These are phyloP conservation scores for Diplodia sapinea DNA, from an alignment of 2,329 filamentous ascomycete genomes.

Conservation along the genomic window DNA sequence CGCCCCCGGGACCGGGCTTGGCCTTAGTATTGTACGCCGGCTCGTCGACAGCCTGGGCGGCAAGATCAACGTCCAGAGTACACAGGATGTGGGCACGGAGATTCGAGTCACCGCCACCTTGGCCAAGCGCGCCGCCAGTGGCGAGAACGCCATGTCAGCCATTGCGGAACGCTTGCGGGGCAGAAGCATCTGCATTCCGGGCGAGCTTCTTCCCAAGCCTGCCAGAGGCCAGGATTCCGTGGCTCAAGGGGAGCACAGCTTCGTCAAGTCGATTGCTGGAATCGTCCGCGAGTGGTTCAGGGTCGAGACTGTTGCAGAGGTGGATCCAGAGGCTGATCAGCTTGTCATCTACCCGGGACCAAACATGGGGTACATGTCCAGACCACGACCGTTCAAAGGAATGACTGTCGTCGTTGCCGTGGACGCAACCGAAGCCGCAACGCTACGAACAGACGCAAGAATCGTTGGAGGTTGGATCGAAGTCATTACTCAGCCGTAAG, in stretches of 20 bases:
- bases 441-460: not conserved
- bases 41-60: slow-evolving; percentile 47
- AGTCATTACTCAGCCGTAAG: slow-evolving; percentile 43
- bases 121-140: not conserved
- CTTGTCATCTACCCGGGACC: not conserved
- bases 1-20: slow-evolving; percentile 47
- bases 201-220: not conserved
- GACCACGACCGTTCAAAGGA: not conserved
- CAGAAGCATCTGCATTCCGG: not conserved
- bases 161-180: not conserved
- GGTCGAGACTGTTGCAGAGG: not conserved
- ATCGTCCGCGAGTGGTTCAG: not conserved
- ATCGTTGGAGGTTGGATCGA: slow-evolving; percentile 38
- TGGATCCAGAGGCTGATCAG: not conserved
- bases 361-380: not conserved
- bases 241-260: not conserved
- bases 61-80: slow-evolving; percentile 45
- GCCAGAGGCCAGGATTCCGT: too few species aligned
- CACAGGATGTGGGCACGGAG: slow-evolving; percentile 42
- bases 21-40: slow-evolving; percentile 47
- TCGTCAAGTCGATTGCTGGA: not conserved
- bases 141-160: not conserved
- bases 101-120: not conserved
- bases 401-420: slow-evolving; percentile 4
- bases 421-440: slow-evolving; percentile 6